Conservation (phyloP, 768 basidiomycete genomes). For the Suillus bovinus region DNA sequence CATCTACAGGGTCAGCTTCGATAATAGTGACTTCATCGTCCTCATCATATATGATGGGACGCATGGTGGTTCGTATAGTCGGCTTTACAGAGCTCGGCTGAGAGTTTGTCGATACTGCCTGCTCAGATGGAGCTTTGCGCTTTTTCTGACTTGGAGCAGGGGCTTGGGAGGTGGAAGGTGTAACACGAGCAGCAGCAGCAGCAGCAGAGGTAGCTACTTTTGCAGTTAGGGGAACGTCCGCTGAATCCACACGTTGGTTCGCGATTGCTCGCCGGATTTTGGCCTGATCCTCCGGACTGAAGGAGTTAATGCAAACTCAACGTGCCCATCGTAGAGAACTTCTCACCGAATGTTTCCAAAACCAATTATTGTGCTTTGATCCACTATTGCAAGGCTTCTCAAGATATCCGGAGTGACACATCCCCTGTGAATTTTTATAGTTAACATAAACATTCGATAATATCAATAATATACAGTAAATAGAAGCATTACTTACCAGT, state of each 20-base stretch:
- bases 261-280: slow-evolving; percentile 64
- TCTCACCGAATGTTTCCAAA: slow-evolving; percentile 53
- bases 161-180: slow-evolving; percentile 5
- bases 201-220: slow-evolving; percentile 17
- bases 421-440: slow-evolving; percentile 47
- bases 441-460: not conserved
- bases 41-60: slow-evolving; percentile 32
- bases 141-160: slow-evolving; percentile 39
- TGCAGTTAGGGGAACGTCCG: slow-evolving; percentile 55
- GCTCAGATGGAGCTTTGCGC: slow-evolving; percentile 40
- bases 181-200: slow-evolving; percentile 11
- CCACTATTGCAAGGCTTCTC: slow-evolving; percentile 43
- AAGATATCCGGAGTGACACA: slow-evolving; percentile 67
- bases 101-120: slow-evolving; percentile 14
- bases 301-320: slow-evolving; percentile 2
- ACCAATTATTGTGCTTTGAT: slow-evolving; percentile 47
- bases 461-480: not conserved
- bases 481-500: slow-evolving; percentile 53
- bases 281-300: slow-evolving; percentile 58
- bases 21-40: slow-evolving; percentile 40
- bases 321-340: not conserved
- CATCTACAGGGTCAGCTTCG: slow-evolving; percentile 58
- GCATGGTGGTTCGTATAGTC: slow-evolving; percentile 7
- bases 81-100: slow-evolving; percentile 19
- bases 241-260: slow-evolving; percentile 51